Conservation (phyloP, 208 protist genomes). For the Acanthamoeba castellanii region DNA sequence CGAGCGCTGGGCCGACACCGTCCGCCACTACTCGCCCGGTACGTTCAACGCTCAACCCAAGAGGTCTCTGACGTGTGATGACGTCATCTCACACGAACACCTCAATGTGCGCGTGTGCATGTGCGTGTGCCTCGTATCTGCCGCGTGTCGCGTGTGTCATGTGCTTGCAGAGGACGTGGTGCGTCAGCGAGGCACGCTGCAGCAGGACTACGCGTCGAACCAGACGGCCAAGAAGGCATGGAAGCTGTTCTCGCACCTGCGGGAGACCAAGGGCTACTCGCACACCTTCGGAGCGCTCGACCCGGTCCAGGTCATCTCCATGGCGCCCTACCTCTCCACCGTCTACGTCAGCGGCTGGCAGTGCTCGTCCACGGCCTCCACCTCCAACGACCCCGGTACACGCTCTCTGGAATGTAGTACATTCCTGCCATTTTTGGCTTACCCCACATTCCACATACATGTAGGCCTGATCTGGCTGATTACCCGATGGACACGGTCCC, state of each 20-base stretch:
- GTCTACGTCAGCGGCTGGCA: conserved; percentile 92
- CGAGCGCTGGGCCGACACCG: conserved; percentile 79
- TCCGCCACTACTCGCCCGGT: conserved; percentile 77
- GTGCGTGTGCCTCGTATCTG: too few relatives aligned
- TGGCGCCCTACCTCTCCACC: conserved; percentile 89
- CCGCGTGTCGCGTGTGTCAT: too few relatives aligned
- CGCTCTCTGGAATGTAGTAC: too few relatives aligned
- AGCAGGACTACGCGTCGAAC: conserved; percentile 78
- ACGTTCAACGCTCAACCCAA: background rate
- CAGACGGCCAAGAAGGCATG: conserved; percentile 78
- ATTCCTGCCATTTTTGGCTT: too few relatives aligned
- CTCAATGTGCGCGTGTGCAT: too few relatives aligned
- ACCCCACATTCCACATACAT: too few relatives aligned
- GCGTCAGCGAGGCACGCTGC: conserved; percentile 82
- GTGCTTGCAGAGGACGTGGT: conserved; percentile 85
- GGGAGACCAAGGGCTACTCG: conserved; percentile 56
- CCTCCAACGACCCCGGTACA: conserved; percentile 88
- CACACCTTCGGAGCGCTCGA: conserved; percentile 90
- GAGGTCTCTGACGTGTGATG: background rate
- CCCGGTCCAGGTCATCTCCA: conserved; percentile 90
- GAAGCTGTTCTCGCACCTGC: conserved; percentile 31
- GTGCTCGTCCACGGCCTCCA: conserved; percentile 89
- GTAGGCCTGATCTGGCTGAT: conserved; percentile 84
- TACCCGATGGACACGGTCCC: conserved; percentile 92
- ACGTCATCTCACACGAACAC: background rate